Evolutionary conservation across 2,329 filamentous ascomycete species (phyloP), one percentile per base, ranked within the genome.

Genomic region (Fusarium coffeatum): DNA sequence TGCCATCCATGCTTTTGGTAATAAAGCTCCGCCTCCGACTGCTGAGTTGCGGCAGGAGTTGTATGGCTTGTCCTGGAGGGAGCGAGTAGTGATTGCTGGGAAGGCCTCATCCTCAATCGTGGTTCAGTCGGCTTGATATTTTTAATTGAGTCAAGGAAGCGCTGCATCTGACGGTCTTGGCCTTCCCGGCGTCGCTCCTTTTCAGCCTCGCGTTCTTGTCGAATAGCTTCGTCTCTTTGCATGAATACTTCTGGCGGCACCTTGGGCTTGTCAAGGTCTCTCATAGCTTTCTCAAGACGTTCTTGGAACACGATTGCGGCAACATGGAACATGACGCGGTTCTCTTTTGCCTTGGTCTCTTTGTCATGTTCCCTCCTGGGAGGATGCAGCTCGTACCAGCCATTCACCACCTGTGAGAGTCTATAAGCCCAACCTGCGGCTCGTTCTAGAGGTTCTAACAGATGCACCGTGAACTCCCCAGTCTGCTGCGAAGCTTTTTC

Each of bases 1-100:
- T 66, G 34, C 76, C 76, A 78, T 11, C 74, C 74, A 27, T 77
- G 49, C 43, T 61, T 64, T 25, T 69, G 49, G 25, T 64, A 69
- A 32, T 78, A 77, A 11, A 50, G 46, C 12, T 66, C 66, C 5
- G 30, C 43, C 10, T 34, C 27, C 15, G 37, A 25, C 15, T 46
- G 28, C n/a, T 57, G 64, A 13, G 55, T 46, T 23, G 55, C 32
- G 11, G 43, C 5, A 20, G 27, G 28, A 13, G 22, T 12, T 27
- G 43, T 25, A 13, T 30, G 61, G 23, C 30, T 69, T 53, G 58
- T 25, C 6, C 59, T 55, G 5, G 60, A 63, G 4, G 65, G 69
- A 50, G 32, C 11, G 30, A 25, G 34, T 27, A 13, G 22, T 45
- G n/a, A 22, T n/a, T 41, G 41, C n/a, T 15, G 48, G 10, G 45